These are phyloP conservation scores for Fusarium sp. DNA, from an alignment of 2,329 filamentous ascomycete species.

Conservation along the genomic window DNA sequence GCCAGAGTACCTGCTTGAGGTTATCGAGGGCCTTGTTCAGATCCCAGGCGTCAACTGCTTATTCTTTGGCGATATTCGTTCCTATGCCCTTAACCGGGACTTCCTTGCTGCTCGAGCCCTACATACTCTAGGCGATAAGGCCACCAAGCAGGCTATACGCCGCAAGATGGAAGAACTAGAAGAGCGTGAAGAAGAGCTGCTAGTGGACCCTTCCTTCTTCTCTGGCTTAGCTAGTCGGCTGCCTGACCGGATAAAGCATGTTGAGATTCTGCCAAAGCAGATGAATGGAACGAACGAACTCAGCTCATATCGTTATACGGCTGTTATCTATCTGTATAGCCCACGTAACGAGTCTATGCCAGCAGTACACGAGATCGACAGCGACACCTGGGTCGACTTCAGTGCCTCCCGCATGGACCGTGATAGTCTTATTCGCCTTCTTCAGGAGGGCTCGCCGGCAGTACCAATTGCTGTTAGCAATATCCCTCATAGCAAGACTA, in stretches of 20 bases:
- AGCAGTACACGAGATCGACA: not conserved
- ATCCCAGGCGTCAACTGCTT: not conserved
- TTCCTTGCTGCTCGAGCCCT: constrained; percentile 26
- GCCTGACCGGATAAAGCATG: constrained; percentile 30
- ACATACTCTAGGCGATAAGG: not conserved
- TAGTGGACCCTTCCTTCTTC: constrained; percentile 42
- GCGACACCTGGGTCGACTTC: constrained; percentile 34
- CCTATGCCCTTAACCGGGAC: constrained; percentile 18
- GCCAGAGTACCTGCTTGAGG: not conserved
- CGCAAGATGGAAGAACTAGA: constrained; percentile 30
- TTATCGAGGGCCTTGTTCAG: not conserved
- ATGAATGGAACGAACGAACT: constrained; percentile 44
- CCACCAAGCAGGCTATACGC: constrained; percentile 7
- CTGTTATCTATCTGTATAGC: constrained; percentile 23
- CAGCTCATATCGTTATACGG: constrained; percentile 40
- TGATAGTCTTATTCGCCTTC: constrained; percentile 6
- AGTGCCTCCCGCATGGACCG: constrained; percentile 4
- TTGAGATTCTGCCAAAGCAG: constrained; percentile 42
- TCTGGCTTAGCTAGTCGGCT: constrained; percentile 16
- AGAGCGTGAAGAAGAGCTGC: constrained; percentile 27
- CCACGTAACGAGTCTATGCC: not conserved
- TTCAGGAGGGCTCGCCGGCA: not conserved
- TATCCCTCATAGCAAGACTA: constrained; percentile 43
- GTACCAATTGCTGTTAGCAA: constrained; percentile 34
- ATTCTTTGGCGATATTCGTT: constrained; percentile 34